A percentile compares a stretch with the other conserved stretches of the same genome.
phyloP scores from a whole-genome alignment of 768 basidiomycete genomes.

The Boletus vinaceobasis region DNA sequence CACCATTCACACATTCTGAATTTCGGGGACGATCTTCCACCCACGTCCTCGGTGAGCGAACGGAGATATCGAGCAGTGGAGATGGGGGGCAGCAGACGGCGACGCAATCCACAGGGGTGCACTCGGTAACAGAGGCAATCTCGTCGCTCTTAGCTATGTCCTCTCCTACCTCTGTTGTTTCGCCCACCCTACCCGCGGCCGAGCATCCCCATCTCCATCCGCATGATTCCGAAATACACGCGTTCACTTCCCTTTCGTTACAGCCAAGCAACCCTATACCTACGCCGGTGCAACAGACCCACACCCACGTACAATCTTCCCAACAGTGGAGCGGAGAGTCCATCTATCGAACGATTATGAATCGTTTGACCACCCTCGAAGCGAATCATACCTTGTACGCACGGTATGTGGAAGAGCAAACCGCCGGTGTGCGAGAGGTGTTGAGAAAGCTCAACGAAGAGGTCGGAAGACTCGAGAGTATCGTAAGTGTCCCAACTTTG shows the following conservation, averaged over 20 bases:
- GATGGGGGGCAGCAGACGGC: background rate
- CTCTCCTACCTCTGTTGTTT: slow-evolving; percentile 4
- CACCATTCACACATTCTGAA: background rate
- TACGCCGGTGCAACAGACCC: slow-evolving; percentile 1
- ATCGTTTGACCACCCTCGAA: slow-evolving; percentile 81
- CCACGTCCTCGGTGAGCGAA: background rate
- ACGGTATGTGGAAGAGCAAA: slow-evolving; percentile 89
- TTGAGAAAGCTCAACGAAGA: slow-evolving; percentile 74
- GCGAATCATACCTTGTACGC: slow-evolving; percentile 82
- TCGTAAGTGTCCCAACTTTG: slow-evolving; percentile 46
- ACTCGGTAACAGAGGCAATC: slow-evolving; percentile 22
- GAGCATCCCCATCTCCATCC: slow-evolving; percentile 4
- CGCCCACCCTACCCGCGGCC: background rate
- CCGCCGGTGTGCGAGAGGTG: slow-evolving; percentile 66
- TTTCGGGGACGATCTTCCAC: background rate
- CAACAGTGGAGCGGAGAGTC: slow-evolving; percentile 64
- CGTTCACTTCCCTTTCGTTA: background rate
- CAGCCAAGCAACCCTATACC: slow-evolving; percentile 2
- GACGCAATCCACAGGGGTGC: background rate
- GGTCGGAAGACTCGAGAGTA: slow-evolving; percentile 70
- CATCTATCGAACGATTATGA: slow-evolving; percentile 95
- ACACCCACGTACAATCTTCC: slow-evolving; percentile 1
- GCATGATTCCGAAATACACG: slow-evolving; percentile 4
- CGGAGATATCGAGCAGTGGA: background rate
- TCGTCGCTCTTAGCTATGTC: slow-evolving; percentile 14